Conservation (phyloP, 1,139 yeast species). For the Scheffersomyces parashehatae region DNA sequence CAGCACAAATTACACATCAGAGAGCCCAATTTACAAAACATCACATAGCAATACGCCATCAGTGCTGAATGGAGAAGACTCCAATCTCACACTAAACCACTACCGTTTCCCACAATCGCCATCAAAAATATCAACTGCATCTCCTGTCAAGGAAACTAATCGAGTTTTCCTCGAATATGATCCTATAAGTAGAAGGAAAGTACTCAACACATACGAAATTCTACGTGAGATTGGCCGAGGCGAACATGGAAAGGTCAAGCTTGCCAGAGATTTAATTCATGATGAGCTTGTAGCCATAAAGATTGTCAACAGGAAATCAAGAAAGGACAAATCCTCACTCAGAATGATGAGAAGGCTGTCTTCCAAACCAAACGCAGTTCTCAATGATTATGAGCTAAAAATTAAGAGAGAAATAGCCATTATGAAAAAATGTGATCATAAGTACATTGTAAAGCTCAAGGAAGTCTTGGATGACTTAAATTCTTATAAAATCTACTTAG, state of each 20-base stretch:
- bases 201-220: slow-evolving; percentile 88
- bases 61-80: neutral
- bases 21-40: slow-evolving; percentile 1
- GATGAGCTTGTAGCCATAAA: slow-evolving; percentile 87
- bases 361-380: slow-evolving; percentile 13
- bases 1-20: slow-evolving; percentile 1
- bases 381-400: slow-evolving; percentile 57
- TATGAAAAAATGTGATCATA: slow-evolving; percentile 90
- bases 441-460: slow-evolving; percentile 79
- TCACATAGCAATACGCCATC: neutral
- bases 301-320: slow-evolving; percentile 77
- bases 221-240: slow-evolving; percentile 89
- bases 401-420: slow-evolving; percentile 92
- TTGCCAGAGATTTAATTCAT: slow-evolving; percentile 73
- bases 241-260: slow-evolving; percentile 95
- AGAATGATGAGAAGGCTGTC: slow-evolving; percentile 40
- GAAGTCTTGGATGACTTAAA: slow-evolving; percentile 90
- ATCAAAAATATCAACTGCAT: slow-evolving; percentile 1
- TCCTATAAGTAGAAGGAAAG: slow-evolving; percentile 81
- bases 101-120: neutral
- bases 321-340: slow-evolving; percentile 53
- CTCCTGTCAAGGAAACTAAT: slow-evolving; percentile 76
- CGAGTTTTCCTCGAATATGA: slow-evolving; percentile 83
- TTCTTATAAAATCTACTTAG: slow-evolving; percentile 84
- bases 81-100: neutral